Evolutionary conservation across 176 grass and related monocot species (phyloP).

Genomic region (Eleusine indica): DNA sequence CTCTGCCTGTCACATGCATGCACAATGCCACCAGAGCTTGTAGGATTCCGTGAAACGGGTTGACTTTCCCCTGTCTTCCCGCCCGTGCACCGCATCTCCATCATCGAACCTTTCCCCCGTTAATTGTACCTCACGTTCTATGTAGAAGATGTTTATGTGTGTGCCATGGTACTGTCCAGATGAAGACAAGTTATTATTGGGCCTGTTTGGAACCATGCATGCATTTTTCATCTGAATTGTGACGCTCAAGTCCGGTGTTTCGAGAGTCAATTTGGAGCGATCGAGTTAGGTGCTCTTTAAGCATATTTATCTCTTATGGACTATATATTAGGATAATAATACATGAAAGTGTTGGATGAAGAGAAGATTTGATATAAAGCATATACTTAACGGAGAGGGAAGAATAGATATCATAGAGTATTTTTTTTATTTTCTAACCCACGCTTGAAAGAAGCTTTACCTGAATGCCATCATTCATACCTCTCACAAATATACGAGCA

Average conservation of each 20-base stretch:
- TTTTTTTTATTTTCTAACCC: background rate
- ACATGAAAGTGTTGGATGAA: background rate
- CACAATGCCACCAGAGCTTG: background rate
- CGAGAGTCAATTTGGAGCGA: background rate
- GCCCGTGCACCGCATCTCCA: constrained; percentile 39
- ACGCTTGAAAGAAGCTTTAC: background rate
- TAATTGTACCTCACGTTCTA: background rate
- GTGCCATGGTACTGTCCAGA: background rate
- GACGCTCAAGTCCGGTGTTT: background rate
- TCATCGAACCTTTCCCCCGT: background rate
- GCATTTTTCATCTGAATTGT: background rate
- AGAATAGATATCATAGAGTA: background rate
- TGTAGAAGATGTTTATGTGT: background rate
- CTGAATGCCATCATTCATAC: background rate
- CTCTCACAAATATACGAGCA: background rate
- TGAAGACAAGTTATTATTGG: background rate
- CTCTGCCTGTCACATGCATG: constrained; percentile 30
- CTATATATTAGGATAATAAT: no score
- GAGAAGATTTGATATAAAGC: background rate
- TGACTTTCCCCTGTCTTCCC: constrained; percentile 15
- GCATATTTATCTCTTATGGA: background rate
- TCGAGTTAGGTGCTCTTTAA: background rate
- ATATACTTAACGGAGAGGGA: constrained; percentile 8
- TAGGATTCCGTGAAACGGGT: constrained; percentile 38
- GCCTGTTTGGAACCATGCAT: constrained; percentile 1